These are phyloP conservation scores for Citrus sp. DNA, from an alignment of 345 rosid genomes.

Conservation along the genomic window DNA sequence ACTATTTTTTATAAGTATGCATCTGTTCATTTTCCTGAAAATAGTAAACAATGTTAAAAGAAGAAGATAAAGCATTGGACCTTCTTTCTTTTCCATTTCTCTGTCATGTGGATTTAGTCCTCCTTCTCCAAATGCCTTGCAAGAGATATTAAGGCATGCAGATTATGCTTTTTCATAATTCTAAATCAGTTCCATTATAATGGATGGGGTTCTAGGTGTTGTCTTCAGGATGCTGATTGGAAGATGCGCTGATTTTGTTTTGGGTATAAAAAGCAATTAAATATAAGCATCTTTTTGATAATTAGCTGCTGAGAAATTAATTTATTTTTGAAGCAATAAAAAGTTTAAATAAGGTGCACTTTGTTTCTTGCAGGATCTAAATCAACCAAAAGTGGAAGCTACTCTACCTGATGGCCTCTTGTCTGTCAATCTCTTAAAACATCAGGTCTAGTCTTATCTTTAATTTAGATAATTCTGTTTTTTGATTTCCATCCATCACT, in stretches of 20 bases:
- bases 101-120: not conserved
- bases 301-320: not conserved
- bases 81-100: not conserved
- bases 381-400: constrained; percentile 79
- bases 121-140: not conserved
- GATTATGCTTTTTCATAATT: not conserved
- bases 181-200: not conserved
- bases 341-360: constrained; percentile 5
- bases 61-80: not conserved
- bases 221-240: not conserved
- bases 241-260: not conserved
- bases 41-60: not conserved
- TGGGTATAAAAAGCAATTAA: not conserved
- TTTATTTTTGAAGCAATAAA: constrained; percentile 11
- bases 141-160: not conserved
- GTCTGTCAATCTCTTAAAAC: constrained; percentile 82
- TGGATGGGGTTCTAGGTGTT: not conserved
- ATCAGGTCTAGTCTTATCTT: constrained; percentile 60
- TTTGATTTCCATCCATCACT: constrained; percentile 1
- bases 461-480: not conserved
- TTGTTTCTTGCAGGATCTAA: constrained; percentile 59
- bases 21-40: not conserved
- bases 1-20: not conserved
- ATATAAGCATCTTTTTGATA: not conserved
- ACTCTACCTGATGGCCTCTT: constrained; percentile 72